Evolutionary conservation across 805 yeast species (phyloP).

Genomic region (Peterozyma toletana): DNA sequence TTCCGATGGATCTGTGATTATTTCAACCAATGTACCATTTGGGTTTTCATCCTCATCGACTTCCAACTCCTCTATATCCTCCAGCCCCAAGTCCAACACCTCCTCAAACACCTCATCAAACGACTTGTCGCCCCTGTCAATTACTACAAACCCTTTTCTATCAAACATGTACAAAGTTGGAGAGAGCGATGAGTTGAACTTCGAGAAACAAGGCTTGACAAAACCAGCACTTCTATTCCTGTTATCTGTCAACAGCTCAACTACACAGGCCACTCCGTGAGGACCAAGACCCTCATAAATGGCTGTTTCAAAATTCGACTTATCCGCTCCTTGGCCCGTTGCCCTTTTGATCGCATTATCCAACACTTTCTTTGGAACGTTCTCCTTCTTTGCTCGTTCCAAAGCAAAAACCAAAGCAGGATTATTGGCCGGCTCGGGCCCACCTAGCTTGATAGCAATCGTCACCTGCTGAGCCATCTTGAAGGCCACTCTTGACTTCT

Average conservation of each 20-base stretch:
- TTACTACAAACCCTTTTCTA: conserved; percentile 63
- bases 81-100: conserved; percentile 72
- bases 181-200: conserved; percentile 61
- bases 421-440: conserved; percentile 54
- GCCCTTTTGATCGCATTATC: conserved; percentile 87
- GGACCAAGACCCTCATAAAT: conserved; percentile 90
- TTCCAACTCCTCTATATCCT: conserved; percentile 58
- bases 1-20: conserved; percentile 59
- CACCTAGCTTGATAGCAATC: conserved; percentile 71
- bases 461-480: conserved; percentile 69
- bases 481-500: conserved; percentile 60
- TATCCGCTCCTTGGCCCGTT: conserved; percentile 51
- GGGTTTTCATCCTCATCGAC: conserved; percentile 34
- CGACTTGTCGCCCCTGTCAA: conserved; percentile 31
- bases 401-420: conserved; percentile 60
- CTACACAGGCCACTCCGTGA: conserved; percentile 79
- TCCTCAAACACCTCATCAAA: conserved; percentile 70
- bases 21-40: conserved; percentile 28
- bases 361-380: conserved; percentile 76
- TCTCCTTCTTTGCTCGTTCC: conserved; percentile 70
- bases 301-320: conserved; percentile 42
- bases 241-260: conserved; percentile 86
- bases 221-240: conserved; percentile 73
- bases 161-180: conserved; percentile 78
- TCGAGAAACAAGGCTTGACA: conserved; percentile 69